phyloP scores from a whole-genome alignment of 1,139 yeast species.

The Suhomyces yuchorum region DNA sequence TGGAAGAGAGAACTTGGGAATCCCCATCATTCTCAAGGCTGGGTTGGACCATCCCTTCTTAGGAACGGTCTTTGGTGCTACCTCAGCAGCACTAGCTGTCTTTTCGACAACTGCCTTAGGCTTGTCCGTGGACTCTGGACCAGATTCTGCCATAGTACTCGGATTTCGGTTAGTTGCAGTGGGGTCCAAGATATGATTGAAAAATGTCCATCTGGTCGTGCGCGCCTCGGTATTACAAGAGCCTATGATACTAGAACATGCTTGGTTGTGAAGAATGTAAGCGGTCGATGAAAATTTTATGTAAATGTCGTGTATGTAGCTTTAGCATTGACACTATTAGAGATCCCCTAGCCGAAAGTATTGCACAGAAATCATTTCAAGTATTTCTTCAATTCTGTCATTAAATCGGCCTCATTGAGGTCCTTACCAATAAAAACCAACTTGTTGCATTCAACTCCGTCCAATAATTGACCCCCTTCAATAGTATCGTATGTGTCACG shows the following conservation, averaged over 20 bases:
- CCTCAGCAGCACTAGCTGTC: conserved; percentile 1
- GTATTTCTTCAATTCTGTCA: conserved; percentile 26
- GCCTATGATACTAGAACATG: background rate
- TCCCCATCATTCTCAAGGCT: conserved; percentile 85
- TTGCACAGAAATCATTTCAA: conserved; percentile 6
- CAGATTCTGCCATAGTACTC: conserved; percentile 1
- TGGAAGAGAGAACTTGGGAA: conserved; percentile 75
- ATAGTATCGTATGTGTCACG: conserved; percentile 86
- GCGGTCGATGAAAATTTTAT: too few species aligned
- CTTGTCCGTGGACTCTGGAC: conserved; percentile 1
- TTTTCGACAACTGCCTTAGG: conserved; percentile 5
- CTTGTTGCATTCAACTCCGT: conserved; percentile 47
- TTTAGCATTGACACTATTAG: too few species aligned
- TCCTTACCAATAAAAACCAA: conserved; percentile 84
- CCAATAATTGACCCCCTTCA: conserved; percentile 47
- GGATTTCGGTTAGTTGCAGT: background rate
- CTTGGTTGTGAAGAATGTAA: too few species aligned
- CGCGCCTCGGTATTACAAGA: background rate
- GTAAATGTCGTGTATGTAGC: too few species aligned
- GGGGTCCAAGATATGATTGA: background rate
- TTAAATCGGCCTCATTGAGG: conserved; percentile 37
- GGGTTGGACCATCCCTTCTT: conserved; percentile 75
- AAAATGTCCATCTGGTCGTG: conserved; percentile 3
- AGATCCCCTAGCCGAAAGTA: too few species aligned
- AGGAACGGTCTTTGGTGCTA: conserved; percentile 2